Evolutionary conservation across 208 protist genomes (phyloP), one percentile per base, ranked within the genome.

Genomic region (Trypanosoma caninum): DNA sequence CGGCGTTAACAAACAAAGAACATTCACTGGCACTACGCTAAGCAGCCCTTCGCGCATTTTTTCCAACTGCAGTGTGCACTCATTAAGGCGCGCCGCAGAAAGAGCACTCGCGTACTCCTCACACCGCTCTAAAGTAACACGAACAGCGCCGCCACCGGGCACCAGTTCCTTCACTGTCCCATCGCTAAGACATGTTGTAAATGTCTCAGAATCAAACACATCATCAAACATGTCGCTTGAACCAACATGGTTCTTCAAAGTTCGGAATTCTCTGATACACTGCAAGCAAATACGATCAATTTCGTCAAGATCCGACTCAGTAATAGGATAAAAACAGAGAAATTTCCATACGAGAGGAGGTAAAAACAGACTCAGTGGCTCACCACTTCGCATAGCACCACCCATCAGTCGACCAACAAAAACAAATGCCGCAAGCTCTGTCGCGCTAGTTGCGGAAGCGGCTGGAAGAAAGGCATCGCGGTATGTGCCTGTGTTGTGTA

Each of bases 401-500:
- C 97, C 97, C 93, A 99, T 98, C 41, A 99, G 69, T 44, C 78
- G 71, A 10, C 95, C 95, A n/a, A 98, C 23, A 63, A 98, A 97
- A n/a, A 72, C 61, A 52, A 91, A 97, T 27, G 87, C 87, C 8
- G 74, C 55, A 11, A 95, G 46, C 42, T 93, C 72, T 28, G 74
- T 65, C 14, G 71, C 30, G 30, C 60, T 61, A 47, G 33, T 68
- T 28, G 91, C 85, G 28, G 76, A 76, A 22, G 93, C 83, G 25
- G 82, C 89, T 33, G 89, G 91, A 48, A 97, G 80, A 63, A 88
- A 97, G 18, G 87, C 82, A 41, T 97, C 95, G 18, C 90, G 79
- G 64, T 89, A 76, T 8, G 72, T 80, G 11, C 95, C 95, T 10
- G 79, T 84, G 67, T 91, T 92, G 59, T 94, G 79, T 18, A 76